Percentiles rank a stretch among this genome's conserved stretches.
These are phyloP conservation scores for Dendrobium chrysotoxum DNA, from an alignment of 106 monocot species.

Conservation along the genomic window DNA sequence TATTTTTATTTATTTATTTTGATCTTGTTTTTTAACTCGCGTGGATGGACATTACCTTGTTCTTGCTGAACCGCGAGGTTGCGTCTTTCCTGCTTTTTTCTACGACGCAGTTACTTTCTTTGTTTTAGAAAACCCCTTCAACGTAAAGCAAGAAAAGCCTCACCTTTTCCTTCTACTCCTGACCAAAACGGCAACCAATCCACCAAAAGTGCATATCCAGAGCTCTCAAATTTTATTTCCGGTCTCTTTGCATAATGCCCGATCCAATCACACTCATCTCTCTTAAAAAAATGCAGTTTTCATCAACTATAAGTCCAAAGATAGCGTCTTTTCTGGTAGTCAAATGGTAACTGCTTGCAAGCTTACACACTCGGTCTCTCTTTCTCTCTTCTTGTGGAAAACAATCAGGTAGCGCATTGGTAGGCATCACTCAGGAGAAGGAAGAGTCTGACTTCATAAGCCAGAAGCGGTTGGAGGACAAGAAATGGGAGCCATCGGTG, in stretches of 20 bases:
- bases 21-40: not conserved
- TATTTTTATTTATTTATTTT: too few species aligned
- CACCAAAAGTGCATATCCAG: too few species aligned
- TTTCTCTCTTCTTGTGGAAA: not conserved
- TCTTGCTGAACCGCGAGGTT: not conserved
- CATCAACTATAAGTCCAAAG: not conserved
- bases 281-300: not conserved
- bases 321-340: not conserved
- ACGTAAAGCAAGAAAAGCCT: not conserved
- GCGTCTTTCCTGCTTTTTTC: not conserved
- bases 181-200: not conserved
- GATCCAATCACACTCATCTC: not conserved
- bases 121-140: not conserved
- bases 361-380: not conserved
- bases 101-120: not conserved
- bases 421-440: not conserved
- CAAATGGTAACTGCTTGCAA: not conserved
- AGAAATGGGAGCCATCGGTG: conserved; percentile 3
- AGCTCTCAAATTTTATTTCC: not conserved
- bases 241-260: not conserved
- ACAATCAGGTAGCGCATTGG: conserved; percentile 1
- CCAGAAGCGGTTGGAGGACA: not conserved
- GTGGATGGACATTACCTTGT: not conserved
- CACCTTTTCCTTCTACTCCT: not conserved
- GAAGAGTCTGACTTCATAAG: not conserved